Base-by-base conservation (phyloP, 306 rosid genomes). In the Casuarina equisetifolia region DNA sequence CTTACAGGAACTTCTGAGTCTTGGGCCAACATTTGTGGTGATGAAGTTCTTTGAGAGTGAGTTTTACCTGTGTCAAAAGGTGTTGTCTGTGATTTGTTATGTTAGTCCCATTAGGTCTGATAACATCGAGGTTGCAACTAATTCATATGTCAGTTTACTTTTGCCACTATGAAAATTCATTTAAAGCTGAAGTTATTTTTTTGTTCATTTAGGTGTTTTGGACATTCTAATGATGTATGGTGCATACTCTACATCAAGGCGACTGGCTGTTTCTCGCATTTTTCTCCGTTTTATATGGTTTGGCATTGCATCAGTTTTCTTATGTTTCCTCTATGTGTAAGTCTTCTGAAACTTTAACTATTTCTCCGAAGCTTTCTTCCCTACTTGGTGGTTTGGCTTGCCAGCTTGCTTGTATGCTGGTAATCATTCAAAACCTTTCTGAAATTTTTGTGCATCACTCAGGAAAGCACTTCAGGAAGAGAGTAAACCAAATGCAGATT, bases 151-250 rank as follows among this genome's bases (percentile, higher is more conserved):
- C 6, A 66, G 49, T 36, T 69, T 25, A 59, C 76, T 78, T 55
- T 45, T 72, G 36, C 20, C 46, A 19, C 59, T 9, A 0, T 43
- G 4, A 43, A 11, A 3, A 4, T 45, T 43, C 19, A 20, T 72
- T 70, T 51, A 49, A 44, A 55, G 78, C 81, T 77, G 53, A 75
- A 75, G 72, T 64, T 70, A 49, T 25, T 54, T 15, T 25, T 67
- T 78, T 82, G 51, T 49, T 72, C 45, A 40, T 72, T 73, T 81
- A 94, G 98, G 98, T 87, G 93, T 94, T 81, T 86, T 94, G 74
- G 98, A 94, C 76, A 82, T 94, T 81, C 51, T 86, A 61, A 94
- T 94, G 98, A 94, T 94, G 98, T 90, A 87, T 83, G 98, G 98
- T 49, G 98, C 98, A 68, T 94, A 94, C 84, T 80, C 91, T 82